Conservation (phyloP, 352 stramenopile genomes). For the Labyrinthula sp. region DNA sequence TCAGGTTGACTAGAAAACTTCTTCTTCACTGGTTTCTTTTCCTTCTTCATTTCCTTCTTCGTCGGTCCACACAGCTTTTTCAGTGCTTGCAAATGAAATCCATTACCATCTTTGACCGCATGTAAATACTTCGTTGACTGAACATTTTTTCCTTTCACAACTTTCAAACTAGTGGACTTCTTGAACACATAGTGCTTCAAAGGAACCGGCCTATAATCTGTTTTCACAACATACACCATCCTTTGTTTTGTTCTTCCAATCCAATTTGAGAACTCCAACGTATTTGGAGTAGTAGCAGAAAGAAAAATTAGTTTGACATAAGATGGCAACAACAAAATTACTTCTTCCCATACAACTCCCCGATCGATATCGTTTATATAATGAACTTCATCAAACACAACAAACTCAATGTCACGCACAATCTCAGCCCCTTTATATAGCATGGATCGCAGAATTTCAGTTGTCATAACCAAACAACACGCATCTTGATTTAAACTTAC, state of each 20-base stretch:
- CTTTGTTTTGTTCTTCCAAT: slow-evolving; percentile 84
- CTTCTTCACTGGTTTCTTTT: slow-evolving; percentile 38
- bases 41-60: slow-evolving; percentile 15
- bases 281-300: slow-evolving; percentile 92
- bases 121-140: slow-evolving; percentile 38
- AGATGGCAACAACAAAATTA: slow-evolving; percentile 89
- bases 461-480: slow-evolving; percentile 93
- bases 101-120: slow-evolving; percentile 20
- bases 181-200: slow-evolving; percentile 83
- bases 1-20: slow-evolving; percentile 37
- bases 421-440: slow-evolving; percentile 78
- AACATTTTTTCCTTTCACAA: slow-evolving; percentile 40
- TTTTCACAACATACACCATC: slow-evolving; percentile 89
- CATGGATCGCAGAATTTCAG: slow-evolving; percentile 85
- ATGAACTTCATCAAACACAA: slow-evolving; percentile 89
- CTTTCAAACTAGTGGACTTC: slow-evolving; percentile 66
- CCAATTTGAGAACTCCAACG: slow-evolving; percentile 95
- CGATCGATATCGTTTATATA: slow-evolving; percentile 94
- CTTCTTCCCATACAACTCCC: slow-evolving; percentile 84
- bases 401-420: slow-evolving; percentile 89
- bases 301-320: slow-evolving; percentile 93
- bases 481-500: slow-evolving; percentile 79
- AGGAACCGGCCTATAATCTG: slow-evolving; percentile 80
- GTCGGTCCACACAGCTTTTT: no score
- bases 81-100: slow-evolving; percentile 4